Evolutionary conservation across 805 yeast species (phyloP).

Genomic region (Wickerhamiella galacta): DNA sequence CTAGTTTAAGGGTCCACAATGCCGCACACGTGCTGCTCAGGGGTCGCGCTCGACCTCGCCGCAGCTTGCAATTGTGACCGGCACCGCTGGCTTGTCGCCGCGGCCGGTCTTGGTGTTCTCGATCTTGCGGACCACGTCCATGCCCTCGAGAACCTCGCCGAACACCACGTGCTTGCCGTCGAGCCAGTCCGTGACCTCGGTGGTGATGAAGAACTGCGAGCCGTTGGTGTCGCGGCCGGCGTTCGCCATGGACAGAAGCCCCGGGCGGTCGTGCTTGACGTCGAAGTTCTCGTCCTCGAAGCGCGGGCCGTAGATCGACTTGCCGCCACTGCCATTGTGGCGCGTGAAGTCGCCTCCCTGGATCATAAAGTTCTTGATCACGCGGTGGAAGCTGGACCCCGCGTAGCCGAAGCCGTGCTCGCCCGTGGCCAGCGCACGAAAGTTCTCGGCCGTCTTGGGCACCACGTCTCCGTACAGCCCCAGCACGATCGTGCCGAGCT

Average conservation of each 20-base stretch:
- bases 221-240: slow-evolving; percentile 64
- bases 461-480: slow-evolving; percentile 79
- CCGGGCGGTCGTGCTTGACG: slow-evolving; percentile 42
- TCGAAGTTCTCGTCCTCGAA: slow-evolving; percentile 65
- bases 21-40: too few relatives aligned
- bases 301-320: slow-evolving; percentile 56
- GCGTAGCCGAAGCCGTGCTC: slow-evolving; percentile 53
- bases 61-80: slow-evolving; percentile 45
- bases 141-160: slow-evolving; percentile 76
- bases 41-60: slow-evolving; percentile 36
- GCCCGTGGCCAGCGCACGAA: slow-evolving; percentile 62
- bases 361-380: slow-evolving; percentile 57
- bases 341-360: slow-evolving; percentile 78
- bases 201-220: slow-evolving; percentile 89
- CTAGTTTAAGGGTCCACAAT: too few relatives aligned
- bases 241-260: slow-evolving; percentile 59
- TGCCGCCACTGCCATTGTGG: slow-evolving; percentile 54
- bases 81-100: slow-evolving; percentile 57
- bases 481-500: slow-evolving; percentile 65
- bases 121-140: slow-evolving; percentile 61
- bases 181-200: slow-evolving; percentile 81
- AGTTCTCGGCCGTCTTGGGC: slow-evolving; percentile 81
- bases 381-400: slow-evolving; percentile 53
- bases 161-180: slow-evolving; percentile 92
- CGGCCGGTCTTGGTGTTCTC: slow-evolving; percentile 54